Conservation (phyloP, 2,329 filamentous ascomycete species). For the Monilinia fructicola region DNA sequence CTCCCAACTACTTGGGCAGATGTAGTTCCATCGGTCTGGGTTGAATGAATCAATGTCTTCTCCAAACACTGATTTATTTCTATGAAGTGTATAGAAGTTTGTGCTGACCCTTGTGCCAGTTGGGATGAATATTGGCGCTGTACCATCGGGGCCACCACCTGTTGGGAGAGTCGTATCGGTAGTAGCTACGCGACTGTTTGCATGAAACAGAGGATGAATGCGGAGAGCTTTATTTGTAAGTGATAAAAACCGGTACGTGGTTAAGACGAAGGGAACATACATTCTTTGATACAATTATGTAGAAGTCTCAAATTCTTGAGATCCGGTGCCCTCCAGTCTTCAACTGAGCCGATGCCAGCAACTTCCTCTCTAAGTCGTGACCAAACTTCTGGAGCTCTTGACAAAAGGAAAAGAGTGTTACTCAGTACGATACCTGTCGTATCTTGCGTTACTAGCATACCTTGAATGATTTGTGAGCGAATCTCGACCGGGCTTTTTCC, state of each 20-base stretch:
- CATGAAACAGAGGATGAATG: slow-evolving; percentile 33
- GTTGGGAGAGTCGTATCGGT: slow-evolving; percentile 26
- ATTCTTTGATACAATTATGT: slow-evolving; percentile 12
- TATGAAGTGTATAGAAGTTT: slow-evolving; percentile 19
- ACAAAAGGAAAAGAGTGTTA: slow-evolving; percentile 12
- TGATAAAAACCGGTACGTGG: too few relatives aligned
- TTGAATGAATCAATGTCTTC: slow-evolving; percentile 66
- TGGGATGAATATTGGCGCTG: slow-evolving; percentile 26
- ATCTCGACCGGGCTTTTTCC: neutral
- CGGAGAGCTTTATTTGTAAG: slow-evolving; percentile 25
- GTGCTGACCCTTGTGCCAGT: slow-evolving; percentile 19
- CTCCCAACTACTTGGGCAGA: slow-evolving; percentile 68
- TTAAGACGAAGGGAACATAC: neutral
- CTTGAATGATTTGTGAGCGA: slow-evolving; percentile 16
- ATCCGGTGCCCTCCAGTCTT: neutral
- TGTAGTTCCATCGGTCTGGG: slow-evolving; percentile 65
- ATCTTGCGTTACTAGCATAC: slow-evolving; percentile 14
- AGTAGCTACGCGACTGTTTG: slow-evolving; percentile 22
- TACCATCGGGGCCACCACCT: slow-evolving; percentile 27
- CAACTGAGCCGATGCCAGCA: neutral
- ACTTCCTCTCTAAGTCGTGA: neutral
- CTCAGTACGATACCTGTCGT: slow-evolving; percentile 19
- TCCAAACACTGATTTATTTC: slow-evolving; percentile 56
- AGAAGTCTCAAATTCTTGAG: slow-evolving; percentile 1
- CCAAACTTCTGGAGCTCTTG: neutral